Evolutionary conservation across 768 basidiomycete species (phyloP).

Genomic region (Coprinopsis strossmayeri): DNA sequence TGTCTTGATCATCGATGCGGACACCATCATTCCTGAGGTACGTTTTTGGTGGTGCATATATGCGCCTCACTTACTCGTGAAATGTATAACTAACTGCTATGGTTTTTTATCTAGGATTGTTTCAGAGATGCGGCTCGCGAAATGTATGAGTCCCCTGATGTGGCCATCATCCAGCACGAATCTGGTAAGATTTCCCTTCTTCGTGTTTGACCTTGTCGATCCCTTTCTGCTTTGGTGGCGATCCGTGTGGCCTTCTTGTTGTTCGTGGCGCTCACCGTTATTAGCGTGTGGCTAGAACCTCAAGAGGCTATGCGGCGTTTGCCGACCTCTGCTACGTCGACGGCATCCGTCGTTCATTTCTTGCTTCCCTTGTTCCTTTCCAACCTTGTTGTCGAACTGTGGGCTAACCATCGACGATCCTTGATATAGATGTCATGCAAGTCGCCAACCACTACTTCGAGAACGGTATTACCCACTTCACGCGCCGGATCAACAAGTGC

Average conservation of each 20-base stretch:
- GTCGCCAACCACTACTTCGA: slow-evolving; percentile 87
- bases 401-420: background rate
- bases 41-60: background rate
- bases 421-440: slow-evolving; percentile 66
- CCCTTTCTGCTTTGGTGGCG: too few relatives aligned
- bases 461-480: slow-evolving; percentile 87
- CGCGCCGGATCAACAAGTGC: slow-evolving; percentile 78
- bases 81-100: background rate
- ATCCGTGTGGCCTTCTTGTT: too few relatives aligned
- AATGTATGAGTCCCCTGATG: slow-evolving; percentile 69
- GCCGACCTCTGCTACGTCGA: too few relatives aligned
- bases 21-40: slow-evolving; percentile 69
- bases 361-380: too few relatives aligned
- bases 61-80: background rate
- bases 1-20: slow-evolving; percentile 77
- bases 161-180: slow-evolving; percentile 88
- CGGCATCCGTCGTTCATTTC: too few relatives aligned
- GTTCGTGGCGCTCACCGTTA: too few relatives aligned
- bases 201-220: too few relatives aligned
- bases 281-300: too few relatives aligned
- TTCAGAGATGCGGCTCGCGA: slow-evolving; percentile 87
- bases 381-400: background rate
- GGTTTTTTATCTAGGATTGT: slow-evolving; percentile 47
- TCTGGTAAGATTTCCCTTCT: slow-evolving; percentile 38
- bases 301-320: too few relatives aligned